A percentile compares a stretch with the other conserved stretches of the same genome.
Evolutionary conservation across 169 alveolate species (phyloP).

Genomic region (Eimeria zaria): DNA sequence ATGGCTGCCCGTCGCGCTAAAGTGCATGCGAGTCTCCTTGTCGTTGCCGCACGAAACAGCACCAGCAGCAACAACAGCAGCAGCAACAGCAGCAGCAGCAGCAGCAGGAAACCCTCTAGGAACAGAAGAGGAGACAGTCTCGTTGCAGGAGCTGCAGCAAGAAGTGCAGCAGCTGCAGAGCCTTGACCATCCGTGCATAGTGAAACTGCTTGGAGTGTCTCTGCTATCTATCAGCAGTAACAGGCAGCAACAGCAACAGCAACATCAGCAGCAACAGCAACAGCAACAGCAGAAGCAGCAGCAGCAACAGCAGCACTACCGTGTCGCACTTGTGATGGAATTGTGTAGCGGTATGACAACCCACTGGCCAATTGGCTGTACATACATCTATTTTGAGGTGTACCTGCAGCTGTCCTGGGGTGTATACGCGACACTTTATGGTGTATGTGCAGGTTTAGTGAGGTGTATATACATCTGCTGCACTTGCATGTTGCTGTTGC

Average conservation of each 20-base stretch:
- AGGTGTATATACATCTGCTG: neutral
- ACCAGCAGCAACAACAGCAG: conserved; percentile 46
- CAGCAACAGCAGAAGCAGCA: neutral
- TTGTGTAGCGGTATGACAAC: conserved; percentile 33
- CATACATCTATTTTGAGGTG: neutral
- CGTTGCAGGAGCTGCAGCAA: too few species aligned
- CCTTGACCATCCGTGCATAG: conserved; percentile 53
- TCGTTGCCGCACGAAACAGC: conserved; percentile 33
- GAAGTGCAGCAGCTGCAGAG: conserved; percentile 66
- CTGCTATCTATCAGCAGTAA: conserved; percentile 34
- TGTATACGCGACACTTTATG: neutral
- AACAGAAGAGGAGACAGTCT: too few species aligned
- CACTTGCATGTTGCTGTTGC: too few species aligned
- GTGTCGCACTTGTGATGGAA: conserved; percentile 46
- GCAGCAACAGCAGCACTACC: conserved; percentile 49
- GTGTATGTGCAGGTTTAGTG: neutral
- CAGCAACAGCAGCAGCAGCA: conserved; percentile 47
- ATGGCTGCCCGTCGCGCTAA: conserved; percentile 39
- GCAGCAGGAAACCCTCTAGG: too few species aligned
- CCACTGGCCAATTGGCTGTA: neutral
- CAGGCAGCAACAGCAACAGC: neutral
- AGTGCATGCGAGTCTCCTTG: conserved; percentile 54
- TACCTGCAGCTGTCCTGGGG: neutral
- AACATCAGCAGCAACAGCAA: neutral
- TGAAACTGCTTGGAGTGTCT: conserved; percentile 57